These are phyloP conservation scores for Leucocoprinus birnbaumii DNA, from an alignment of 768 basidiomycete species.

Conservation along the genomic window DNA sequence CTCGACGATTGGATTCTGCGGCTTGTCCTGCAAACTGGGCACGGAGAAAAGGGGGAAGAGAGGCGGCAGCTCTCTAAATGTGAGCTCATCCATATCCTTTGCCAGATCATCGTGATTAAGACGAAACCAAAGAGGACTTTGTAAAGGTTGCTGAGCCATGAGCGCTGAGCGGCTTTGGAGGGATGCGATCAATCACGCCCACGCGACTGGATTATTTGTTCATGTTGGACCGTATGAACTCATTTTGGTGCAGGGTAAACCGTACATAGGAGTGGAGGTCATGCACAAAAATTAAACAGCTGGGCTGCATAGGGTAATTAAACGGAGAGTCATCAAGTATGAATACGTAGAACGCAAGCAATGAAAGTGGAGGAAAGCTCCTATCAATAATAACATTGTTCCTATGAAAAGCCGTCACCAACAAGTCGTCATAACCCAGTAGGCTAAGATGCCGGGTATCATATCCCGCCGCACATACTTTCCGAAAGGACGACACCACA, in stretches of 20 bases:
- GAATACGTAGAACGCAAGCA: neutral
- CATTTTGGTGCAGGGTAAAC: too few relatives aligned
- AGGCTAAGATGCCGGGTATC: neutral
- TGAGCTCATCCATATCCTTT: slow-evolving; percentile 1
- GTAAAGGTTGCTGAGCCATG: neutral
- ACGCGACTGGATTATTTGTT: neutral
- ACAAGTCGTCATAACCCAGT: neutral
- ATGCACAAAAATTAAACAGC: too few relatives aligned
- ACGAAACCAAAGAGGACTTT: slow-evolving; percentile 4
- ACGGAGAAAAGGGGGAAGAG: slow-evolving; percentile 53
- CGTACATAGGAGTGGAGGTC: too few relatives aligned
- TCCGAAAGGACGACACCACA: slow-evolving; percentile 43
- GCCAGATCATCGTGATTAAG: slow-evolving; percentile 2
- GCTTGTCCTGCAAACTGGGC: slow-evolving; percentile 64
- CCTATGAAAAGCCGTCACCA: neutral
- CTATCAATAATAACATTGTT: neutral
- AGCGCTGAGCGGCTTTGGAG: neutral
- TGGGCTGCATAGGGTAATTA: too few relatives aligned
- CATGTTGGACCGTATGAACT: neutral
- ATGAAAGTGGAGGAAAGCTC: neutral
- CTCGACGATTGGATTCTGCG: slow-evolving; percentile 78
- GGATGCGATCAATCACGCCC: neutral
- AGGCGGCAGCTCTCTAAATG: slow-evolving; percentile 29
- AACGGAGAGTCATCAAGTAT: too few relatives aligned
- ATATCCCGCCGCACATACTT: slow-evolving; percentile 37